These are phyloP conservation scores for Podospora appendiculata DNA, from an alignment of 495 filamentous ascomycete genomes.

Conservation along the genomic window DNA sequence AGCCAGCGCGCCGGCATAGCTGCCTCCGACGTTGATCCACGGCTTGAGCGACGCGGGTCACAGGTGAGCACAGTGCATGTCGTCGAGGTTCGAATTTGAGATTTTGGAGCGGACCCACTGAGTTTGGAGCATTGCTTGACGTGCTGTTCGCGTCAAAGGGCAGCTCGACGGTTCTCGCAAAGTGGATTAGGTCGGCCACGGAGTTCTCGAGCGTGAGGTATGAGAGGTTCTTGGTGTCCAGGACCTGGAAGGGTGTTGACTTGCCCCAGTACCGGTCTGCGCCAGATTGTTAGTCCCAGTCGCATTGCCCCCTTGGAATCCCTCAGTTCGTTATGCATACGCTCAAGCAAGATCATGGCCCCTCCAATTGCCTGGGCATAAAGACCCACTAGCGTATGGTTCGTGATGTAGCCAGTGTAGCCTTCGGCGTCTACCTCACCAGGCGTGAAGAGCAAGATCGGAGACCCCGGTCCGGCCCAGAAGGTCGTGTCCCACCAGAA, in stretches of 20 bases:
- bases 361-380: slow-evolving; percentile 44
- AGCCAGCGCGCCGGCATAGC: slow-evolving; percentile 53
- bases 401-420: slow-evolving; percentile 43
- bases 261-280: slow-evolving; percentile 51
- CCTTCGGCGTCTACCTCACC: slow-evolving; percentile 43
- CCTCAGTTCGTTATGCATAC: slow-evolving; percentile 20
- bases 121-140: slow-evolving; percentile 46
- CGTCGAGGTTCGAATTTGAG: background rate
- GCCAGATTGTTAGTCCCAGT: slow-evolving; percentile 17
- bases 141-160: slow-evolving; percentile 45
- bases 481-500: slow-evolving; percentile 43
- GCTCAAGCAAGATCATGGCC: slow-evolving; percentile 48
- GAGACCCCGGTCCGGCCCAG: slow-evolving; percentile 48
- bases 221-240: slow-evolving; percentile 48
- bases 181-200: slow-evolving; percentile 50
- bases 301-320: slow-evolving; percentile 23
- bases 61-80: too few relatives aligned
- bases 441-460: slow-evolving; percentile 48
- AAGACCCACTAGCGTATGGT: slow-evolving; percentile 38
- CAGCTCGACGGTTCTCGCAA: slow-evolving; percentile 49
- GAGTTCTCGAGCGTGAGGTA: slow-evolving; percentile 53
- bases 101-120: slow-evolving; percentile 27
- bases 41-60: slow-evolving; percentile 24
- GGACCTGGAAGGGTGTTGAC: slow-evolving; percentile 47
- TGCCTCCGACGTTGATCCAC: slow-evolving; percentile 55